Conservation (phyloP, 768 basidiomycete genomes). For the Kwoniella heveanensis region DNA sequence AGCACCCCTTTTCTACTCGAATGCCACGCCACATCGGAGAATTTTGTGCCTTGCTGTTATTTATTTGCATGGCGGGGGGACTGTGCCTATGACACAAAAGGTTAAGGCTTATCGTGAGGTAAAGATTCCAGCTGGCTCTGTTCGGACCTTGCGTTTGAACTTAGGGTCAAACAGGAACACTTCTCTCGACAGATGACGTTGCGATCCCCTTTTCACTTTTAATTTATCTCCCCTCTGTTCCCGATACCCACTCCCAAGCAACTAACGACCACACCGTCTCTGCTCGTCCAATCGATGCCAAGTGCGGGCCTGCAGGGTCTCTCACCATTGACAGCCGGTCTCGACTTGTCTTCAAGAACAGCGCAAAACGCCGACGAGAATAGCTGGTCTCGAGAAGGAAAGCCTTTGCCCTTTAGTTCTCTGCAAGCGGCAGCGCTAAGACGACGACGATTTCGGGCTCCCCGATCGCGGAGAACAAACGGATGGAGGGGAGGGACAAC, state of each 20-base stretch:
- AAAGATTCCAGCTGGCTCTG: not conserved
- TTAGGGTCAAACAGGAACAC: not conserved
- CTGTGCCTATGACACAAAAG: too few relatives aligned
- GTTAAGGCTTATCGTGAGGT: not conserved
- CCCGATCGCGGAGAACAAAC: not conserved
- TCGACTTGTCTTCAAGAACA: not conserved
- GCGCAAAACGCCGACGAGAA: too few relatives aligned
- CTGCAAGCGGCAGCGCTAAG: too few relatives aligned
- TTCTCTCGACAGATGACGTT: not conserved
- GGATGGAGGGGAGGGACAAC: not conserved
- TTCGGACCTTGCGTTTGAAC: not conserved
- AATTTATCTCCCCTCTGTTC: not conserved
- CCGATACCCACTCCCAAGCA: too few relatives aligned
- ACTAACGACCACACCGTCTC: too few relatives aligned
- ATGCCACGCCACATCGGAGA: not conserved
- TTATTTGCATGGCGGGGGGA: too few relatives aligned
- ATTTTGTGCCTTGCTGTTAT: not conserved
- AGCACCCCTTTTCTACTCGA: not conserved
- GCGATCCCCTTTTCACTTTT: not conserved
- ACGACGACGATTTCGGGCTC: not conserved
- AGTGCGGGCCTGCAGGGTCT: not conserved
- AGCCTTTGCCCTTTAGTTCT: too few relatives aligned
- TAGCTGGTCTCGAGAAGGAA: too few relatives aligned
- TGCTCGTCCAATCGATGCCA: too few relatives aligned
- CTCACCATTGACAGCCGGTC: not conserved